Conservation (phyloP, 1,139 yeast species). For the Debaryomyces nepalensis region DNA sequence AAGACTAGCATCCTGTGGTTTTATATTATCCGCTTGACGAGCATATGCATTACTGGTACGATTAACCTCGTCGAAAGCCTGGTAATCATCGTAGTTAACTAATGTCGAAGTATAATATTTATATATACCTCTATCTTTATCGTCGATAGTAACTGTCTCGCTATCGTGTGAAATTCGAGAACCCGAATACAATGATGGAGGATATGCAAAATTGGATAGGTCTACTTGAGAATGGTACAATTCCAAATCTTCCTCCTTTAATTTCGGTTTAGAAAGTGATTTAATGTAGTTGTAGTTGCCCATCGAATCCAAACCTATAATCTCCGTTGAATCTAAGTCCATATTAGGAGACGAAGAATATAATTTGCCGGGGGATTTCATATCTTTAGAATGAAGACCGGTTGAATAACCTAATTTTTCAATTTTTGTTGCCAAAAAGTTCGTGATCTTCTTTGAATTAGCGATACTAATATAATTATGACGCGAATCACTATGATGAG, state of each 20-base stretch:
- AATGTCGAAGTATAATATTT: slow-evolving; percentile 14
- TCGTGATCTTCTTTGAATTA: slow-evolving; percentile 33
- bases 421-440: slow-evolving; percentile 37
- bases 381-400: slow-evolving; percentile 3
- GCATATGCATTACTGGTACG: slow-evolving; percentile 20
- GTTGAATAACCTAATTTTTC: slow-evolving; percentile 35
- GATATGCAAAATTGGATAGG: background rate
- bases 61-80: slow-evolving; percentile 21
- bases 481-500: slow-evolving; percentile 11
- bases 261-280: slow-evolving; percentile 1
- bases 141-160: slow-evolving; percentile 8
- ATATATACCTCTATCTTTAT: slow-evolving; percentile 13
- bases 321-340: background rate
- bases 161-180: slow-evolving; percentile 6
- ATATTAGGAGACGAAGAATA: slow-evolving; percentile 5
- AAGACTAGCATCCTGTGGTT: slow-evolving; percentile 24
- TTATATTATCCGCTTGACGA: slow-evolving; percentile 18
- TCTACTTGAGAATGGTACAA: slow-evolving; percentile 16
- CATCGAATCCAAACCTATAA: background rate
- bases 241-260: slow-evolving; percentile 13
- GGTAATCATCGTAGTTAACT: slow-evolving; percentile 6
- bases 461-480: slow-evolving; percentile 24
- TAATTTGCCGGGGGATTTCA: background rate
- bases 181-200: background rate
- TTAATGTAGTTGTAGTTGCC: background rate